Evolutionary conservation across 2,329 filamentous ascomycete genomes (phyloP).

Genomic region (Lecanicillium sp.): DNA sequence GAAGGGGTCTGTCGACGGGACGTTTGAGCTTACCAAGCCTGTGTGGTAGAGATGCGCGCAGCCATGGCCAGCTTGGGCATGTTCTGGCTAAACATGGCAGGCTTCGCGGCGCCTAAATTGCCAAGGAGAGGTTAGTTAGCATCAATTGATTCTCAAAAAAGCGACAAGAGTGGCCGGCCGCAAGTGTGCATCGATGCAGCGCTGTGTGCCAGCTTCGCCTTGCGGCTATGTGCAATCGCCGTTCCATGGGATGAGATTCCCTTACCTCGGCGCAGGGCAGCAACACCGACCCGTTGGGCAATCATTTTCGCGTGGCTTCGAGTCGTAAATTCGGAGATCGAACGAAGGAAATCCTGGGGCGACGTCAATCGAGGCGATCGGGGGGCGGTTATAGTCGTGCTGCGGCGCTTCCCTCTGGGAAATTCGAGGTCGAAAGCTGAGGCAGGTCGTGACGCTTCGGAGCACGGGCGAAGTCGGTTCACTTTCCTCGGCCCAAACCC

Average conservation of each 20-base stretch:
- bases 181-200: conserved; percentile 2
- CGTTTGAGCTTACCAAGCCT: conserved; percentile 36
- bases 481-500: conserved; percentile 37
- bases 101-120: conserved; percentile 27
- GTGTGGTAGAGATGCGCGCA: conserved; percentile 31
- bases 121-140: conserved; percentile 1
- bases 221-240: too few species aligned
- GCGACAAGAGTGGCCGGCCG: not conserved
- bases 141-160: not conserved
- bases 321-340: conserved; percentile 13
- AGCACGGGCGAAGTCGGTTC: conserved; percentile 27
- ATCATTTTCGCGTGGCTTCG: conserved; percentile 32
- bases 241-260: too few species aligned
- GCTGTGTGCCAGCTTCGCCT: too few species aligned
- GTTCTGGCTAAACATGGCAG: conserved; percentile 39
- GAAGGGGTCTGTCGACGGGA: not conserved
- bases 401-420: conserved; percentile 1
- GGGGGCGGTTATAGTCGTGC: conserved; percentile 10
- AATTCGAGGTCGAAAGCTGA: conserved; percentile 3
- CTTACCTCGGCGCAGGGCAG: conserved; percentile 52
- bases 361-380: conserved; percentile 1
- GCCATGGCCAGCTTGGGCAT: conserved; percentile 38
- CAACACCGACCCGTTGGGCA: conserved; percentile 49
- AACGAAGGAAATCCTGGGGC: conserved; percentile 2
- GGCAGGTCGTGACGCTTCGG: not conserved